phyloP scores from a whole-genome alignment of 768 basidiomycete species.

The Crassisporium funariophilum region DNA sequence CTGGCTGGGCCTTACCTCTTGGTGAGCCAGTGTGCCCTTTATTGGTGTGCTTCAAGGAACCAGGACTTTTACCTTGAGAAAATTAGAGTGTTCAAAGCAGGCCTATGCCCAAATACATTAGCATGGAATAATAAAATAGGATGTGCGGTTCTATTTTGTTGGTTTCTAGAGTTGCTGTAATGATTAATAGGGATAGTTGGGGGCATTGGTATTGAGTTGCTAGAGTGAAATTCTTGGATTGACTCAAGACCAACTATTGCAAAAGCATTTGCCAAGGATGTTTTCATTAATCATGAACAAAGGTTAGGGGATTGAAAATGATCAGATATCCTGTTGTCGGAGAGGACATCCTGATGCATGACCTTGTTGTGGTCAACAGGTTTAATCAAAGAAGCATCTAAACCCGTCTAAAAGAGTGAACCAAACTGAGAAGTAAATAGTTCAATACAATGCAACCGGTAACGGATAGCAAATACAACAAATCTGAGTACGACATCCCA shows the following conservation, averaged over 20 bases:
- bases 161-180: constrained; percentile 81
- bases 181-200: constrained; percentile 84
- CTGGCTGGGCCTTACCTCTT: constrained; percentile 68
- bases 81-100: constrained; percentile 86
- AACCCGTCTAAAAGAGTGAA: too few relatives aligned
- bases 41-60: constrained; percentile 68
- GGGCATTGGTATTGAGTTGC: constrained; percentile 80
- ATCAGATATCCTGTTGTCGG: constrained; percentile 28
- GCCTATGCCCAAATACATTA: constrained; percentile 77
- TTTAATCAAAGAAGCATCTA: too few relatives aligned
- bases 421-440: too few relatives aligned
- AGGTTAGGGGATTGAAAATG: constrained; percentile 85
- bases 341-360: neutral
- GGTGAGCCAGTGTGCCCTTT: constrained; percentile 70
- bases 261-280: constrained; percentile 87
- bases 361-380: too few relatives aligned
- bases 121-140: constrained; percentile 85
- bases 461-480: too few relatives aligned
- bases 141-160: constrained; percentile 82
- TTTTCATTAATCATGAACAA: constrained; percentile 87
- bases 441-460: too few relatives aligned
- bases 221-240: constrained; percentile 89
- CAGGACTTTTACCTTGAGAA: constrained; percentile 83
- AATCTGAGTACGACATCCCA: too few relatives aligned
- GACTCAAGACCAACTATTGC: constrained; percentile 78